Percentiles rank a stretch among this genome's conserved stretches.
phyloP scores from a whole-genome alignment of 2,329 filamentous ascomycete genomes.

The Fusarium redolens region DNA sequence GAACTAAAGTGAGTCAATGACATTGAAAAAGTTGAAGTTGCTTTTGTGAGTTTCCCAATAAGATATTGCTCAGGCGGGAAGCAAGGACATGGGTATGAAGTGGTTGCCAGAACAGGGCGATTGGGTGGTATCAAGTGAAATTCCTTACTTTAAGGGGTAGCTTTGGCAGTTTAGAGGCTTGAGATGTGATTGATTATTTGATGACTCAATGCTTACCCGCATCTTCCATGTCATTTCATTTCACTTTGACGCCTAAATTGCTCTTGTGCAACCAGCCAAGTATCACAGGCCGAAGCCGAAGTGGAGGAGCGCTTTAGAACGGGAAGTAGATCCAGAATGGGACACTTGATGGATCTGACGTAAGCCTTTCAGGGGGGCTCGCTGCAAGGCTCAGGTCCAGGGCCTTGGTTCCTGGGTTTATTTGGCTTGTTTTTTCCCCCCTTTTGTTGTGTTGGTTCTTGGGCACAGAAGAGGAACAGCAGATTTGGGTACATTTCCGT shows the following conservation, averaged over 20 bases:
- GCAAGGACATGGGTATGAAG: slow-evolving; percentile 42
- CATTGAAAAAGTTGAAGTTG: slow-evolving; percentile 11
- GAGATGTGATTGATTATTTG: background rate
- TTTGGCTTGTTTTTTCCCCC: background rate
- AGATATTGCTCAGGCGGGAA: slow-evolving; percentile 22
- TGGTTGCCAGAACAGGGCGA: slow-evolving; percentile 22
- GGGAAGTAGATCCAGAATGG: slow-evolving; percentile 16
- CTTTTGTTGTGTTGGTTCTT: slow-evolving; percentile 2
- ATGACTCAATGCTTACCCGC: background rate
- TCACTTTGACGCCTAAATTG: background rate
- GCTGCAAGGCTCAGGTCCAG: slow-evolving; percentile 18
- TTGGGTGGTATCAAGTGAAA: slow-evolving; percentile 19
- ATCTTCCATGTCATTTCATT: background rate
- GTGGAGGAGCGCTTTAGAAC: background rate
- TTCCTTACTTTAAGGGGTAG: slow-evolving; percentile 23
- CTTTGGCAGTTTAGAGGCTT: background rate
- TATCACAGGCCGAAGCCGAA: slow-evolving; percentile 1
- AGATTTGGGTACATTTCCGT: slow-evolving; percentile 9
- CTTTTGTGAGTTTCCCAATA: slow-evolving; percentile 21
- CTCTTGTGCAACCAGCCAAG: slow-evolving; percentile 9
- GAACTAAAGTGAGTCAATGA: slow-evolving; percentile 5
- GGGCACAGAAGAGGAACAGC: slow-evolving; percentile 9
- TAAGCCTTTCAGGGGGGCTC: slow-evolving; percentile 1
- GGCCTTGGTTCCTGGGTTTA: slow-evolving; percentile 12
- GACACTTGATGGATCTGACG: slow-evolving; percentile 16